Evolutionary conservation across 257 asterid species (phyloP), one percentile per base, ranked within the genome.

Genomic region (Lantana camara): DNA sequence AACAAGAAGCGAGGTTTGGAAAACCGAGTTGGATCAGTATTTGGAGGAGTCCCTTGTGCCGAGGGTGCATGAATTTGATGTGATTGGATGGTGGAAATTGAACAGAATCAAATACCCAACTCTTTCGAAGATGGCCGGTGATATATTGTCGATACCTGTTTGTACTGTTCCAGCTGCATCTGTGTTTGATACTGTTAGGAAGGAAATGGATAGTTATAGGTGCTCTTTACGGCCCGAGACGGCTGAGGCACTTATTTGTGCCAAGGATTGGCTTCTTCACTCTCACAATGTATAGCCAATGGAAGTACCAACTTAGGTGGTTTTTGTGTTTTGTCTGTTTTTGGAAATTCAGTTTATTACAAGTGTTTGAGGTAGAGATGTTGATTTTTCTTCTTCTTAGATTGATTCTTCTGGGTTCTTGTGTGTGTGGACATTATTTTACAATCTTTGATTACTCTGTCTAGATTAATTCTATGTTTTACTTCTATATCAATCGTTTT

Each of bases 61-160:
- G 0, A 85, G 99, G 0, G 96, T 85, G 2, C 95, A 85, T 5
- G 97, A 90, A 6, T 90, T 94, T 52, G 97, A 94, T n/a, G 97
- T 90, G 21, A 46, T 90, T 1, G 95, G 96, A 11, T 94, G 97
- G 97, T 94, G 99, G 99, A 88, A 90, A 54, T 60, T 84, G 21
- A 90, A 94, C 82, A 57, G 91, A 55, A 69, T 71, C 68, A 94
- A 88, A 82, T 90, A 88, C 66, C 99, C 99, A 0, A 88, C 97
- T 0, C 92, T 94, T 0, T 94, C 99, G 3, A 90, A 82, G 83
- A 90, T 90, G 97, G 99, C 97, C 0, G 79, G 97, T 0, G 97
- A 94, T 60, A 83, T 94, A 30, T 72, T 94, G 87, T 85, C 96
- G 0, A 77, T 94, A n/a, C 96, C 99, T 0, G 95, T 90, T 40